Percentiles rank a stretch among this genome's conserved stretches.
These are phyloP conservation scores for Cryphonectria radicalis DNA, from an alignment of 2,329 filamentous ascomycete genomes.

Conservation along the genomic window DNA sequence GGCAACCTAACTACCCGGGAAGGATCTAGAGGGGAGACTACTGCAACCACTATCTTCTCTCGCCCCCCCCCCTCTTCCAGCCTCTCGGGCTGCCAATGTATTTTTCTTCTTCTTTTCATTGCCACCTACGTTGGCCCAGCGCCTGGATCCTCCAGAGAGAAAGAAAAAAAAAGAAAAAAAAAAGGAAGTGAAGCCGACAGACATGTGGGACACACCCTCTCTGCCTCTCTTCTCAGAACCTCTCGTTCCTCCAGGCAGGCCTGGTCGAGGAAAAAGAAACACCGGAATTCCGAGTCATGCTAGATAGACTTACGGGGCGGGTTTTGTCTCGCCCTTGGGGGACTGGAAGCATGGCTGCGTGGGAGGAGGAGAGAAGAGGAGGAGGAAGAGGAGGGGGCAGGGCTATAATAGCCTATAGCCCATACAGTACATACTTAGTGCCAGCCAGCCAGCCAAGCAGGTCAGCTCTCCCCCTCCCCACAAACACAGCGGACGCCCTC, in stretches of 20 bases:
- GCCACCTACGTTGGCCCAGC: neutral
- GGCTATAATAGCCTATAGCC: neutral
- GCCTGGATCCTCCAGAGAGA: neutral
- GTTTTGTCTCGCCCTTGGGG: conserved; percentile 2
- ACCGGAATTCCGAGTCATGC: conserved; percentile 5
- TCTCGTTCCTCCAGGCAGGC: neutral
- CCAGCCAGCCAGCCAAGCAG: neutral
- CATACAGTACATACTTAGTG: neutral
- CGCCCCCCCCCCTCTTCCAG: neutral
- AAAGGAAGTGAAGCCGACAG: neutral
- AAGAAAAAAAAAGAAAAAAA: too few relatives aligned
- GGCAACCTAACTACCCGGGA: neutral
- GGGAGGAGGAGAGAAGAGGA: neutral
- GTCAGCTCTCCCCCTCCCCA: neutral
- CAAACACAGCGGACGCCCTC: neutral
- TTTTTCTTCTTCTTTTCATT: neutral
- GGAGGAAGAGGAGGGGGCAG: neutral
- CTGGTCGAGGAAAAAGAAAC: neutral
- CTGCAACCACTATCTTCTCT: conserved; percentile 1
- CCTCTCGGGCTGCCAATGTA: neutral
- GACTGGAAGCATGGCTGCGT: neutral
- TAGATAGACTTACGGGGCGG: neutral
- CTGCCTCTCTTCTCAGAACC: neutral
- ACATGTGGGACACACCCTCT: neutral
- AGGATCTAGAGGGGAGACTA: neutral